Evolutionary conservation across 208 protist species (phyloP).

Genomic region (Trypanosoma vivax): DNA sequence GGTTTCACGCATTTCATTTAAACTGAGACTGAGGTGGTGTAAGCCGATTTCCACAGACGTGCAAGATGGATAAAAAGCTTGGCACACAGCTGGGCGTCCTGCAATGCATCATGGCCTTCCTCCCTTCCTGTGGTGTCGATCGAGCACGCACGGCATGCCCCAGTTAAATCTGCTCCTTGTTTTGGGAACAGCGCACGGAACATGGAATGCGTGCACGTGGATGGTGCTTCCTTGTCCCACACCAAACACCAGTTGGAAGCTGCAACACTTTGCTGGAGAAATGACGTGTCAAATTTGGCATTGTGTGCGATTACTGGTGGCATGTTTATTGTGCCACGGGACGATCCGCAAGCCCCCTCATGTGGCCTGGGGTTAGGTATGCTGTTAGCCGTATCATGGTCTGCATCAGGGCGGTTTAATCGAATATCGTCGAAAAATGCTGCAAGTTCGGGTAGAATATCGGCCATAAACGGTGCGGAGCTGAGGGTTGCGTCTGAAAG

Average conservation of each 20-base stretch:
- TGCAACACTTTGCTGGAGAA: slow-evolving; percentile 27
- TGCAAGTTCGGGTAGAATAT: slow-evolving; percentile 23
- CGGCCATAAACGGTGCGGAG: slow-evolving; percentile 20
- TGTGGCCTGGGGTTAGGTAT: background rate
- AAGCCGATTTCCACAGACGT: background rate
- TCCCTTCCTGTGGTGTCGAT: slow-evolving; percentile 26
- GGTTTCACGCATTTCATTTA: no score
- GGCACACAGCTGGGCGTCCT: slow-evolving; percentile 49
- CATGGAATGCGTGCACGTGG: slow-evolving; percentile 48
- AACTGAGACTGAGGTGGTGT: background rate
- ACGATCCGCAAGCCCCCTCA: background rate
- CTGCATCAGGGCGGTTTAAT: no score
- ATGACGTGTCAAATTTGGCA: slow-evolving; percentile 46
- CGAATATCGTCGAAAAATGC: slow-evolving; percentile 16
- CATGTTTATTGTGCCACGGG: background rate
- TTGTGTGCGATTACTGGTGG: slow-evolving; percentile 70
- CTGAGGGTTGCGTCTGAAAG: slow-evolving; percentile 27
- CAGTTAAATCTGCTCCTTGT: slow-evolving; percentile 28
- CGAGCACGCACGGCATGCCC: slow-evolving; percentile 29
- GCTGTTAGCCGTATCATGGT: no score
- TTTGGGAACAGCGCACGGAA: slow-evolving; percentile 39
- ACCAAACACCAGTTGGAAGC: slow-evolving; percentile 34
- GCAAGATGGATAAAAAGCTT: slow-evolving; percentile 36
- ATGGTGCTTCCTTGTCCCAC: slow-evolving; percentile 35
- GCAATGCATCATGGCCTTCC: slow-evolving; percentile 34